Percentiles rank a stretch among this genome's conserved stretches.
These are phyloP conservation scores for Suillus cothurnatus DNA, from an alignment of 768 basidiomycete species.

Conservation along the genomic window DNA sequence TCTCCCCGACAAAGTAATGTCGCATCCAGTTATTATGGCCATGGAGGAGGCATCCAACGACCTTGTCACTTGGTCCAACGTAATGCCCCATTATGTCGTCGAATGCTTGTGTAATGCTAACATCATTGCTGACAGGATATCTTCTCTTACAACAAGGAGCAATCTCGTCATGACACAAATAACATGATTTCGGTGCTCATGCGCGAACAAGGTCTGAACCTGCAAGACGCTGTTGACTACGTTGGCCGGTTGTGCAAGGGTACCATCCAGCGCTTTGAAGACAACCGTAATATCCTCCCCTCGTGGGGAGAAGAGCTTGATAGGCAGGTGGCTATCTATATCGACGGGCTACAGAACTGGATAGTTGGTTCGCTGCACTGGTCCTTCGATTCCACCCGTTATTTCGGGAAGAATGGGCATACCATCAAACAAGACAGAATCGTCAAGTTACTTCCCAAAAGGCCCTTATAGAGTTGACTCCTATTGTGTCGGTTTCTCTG, in stretches of 20 bases:
- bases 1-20: constrained; percentile 54
- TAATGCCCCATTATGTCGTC: constrained; percentile 17
- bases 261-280: constrained; percentile 54
- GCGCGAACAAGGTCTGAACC: constrained; percentile 53
- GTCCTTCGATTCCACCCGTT: constrained; percentile 60
- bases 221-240: constrained; percentile 66
- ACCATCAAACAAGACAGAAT: constrained; percentile 36
- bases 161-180: constrained; percentile 66
- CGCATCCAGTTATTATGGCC: constrained; percentile 49
- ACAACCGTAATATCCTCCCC: constrained; percentile 50
- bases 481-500: not conserved
- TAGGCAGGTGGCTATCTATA: constrained; percentile 55
- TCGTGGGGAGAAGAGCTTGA: constrained; percentile 67
- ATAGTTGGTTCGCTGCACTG: constrained; percentile 73
- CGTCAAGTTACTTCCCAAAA: constrained; percentile 51
- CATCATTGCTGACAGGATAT: constrained; percentile 51
- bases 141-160: constrained; percentile 77
- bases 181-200: constrained; percentile 77
- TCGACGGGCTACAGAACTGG: constrained; percentile 69
- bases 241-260: constrained; percentile 62
- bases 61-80: constrained; percentile 52
- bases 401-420: constrained; percentile 64
- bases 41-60: constrained; percentile 54
- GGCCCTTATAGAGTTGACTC: constrained; percentile 21
- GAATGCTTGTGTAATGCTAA: not conserved